phyloP scores from a whole-genome alignment of 352 stramenopile species.

The Phytophthora sojae region DNA sequence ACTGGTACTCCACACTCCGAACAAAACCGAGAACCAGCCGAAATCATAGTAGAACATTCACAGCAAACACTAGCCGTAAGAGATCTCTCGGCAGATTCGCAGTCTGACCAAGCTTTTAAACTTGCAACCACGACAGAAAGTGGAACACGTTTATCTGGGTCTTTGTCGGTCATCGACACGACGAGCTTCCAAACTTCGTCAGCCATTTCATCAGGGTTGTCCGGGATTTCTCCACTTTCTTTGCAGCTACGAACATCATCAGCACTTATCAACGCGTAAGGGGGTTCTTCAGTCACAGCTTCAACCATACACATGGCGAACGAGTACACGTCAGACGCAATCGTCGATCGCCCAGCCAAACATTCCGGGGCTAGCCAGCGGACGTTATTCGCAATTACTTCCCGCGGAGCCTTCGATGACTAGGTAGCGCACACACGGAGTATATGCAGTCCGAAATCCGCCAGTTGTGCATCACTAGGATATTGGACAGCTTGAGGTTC shows the following conservation, averaged over 20 bases:
- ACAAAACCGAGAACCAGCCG: neutral
- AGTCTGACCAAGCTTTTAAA: neutral
- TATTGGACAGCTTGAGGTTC: too few relatives aligned
- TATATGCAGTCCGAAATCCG: neutral
- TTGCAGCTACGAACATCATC: neutral
- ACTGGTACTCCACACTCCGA: neutral
- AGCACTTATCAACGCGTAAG: neutral
- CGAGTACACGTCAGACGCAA: conserved; percentile 9
- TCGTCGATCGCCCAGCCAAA: neutral
- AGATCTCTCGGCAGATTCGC: neutral
- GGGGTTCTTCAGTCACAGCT: neutral
- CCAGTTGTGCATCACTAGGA: conserved; percentile 7
- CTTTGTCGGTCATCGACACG: neutral
- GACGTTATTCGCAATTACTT: neutral
- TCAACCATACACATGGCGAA: conserved; percentile 9
- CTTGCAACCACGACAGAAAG: neutral
- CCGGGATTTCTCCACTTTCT: neutral
- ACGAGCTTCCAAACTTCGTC: neutral
- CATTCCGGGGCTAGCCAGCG: conserved; percentile 13
- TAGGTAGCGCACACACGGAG: neutral
- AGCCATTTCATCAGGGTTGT: neutral
- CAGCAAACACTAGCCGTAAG: neutral
- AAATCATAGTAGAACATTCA: neutral
- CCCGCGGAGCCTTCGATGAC: neutral
- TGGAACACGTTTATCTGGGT: neutral